Evolutionary conservation across 2,329 filamentous ascomycete genomes (phyloP).

Genomic region (Cladosporium sp.): DNA sequence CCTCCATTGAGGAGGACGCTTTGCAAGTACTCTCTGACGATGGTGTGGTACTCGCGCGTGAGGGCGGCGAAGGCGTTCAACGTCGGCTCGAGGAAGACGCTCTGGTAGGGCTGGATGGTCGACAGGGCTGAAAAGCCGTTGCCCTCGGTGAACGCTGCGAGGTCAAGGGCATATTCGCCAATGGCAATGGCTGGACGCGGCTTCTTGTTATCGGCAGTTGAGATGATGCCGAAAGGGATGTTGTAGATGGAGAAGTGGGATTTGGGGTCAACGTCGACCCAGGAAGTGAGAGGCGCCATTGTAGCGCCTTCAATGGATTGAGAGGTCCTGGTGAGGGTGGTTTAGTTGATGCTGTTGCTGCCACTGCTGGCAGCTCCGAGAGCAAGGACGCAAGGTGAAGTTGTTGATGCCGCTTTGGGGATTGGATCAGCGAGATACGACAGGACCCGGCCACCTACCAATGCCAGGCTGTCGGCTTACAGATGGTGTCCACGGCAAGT

Average conservation of each 20-base stretch:
- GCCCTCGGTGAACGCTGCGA: slow-evolving; percentile 56
- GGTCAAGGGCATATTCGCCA: slow-evolving; percentile 66
- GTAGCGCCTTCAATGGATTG: slow-evolving; percentile 8
- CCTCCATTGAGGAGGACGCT: slow-evolving; percentile 60
- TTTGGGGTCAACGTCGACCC: slow-evolving; percentile 55
- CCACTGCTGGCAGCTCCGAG: slow-evolving; percentile 1
- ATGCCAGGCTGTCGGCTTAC: slow-evolving; percentile 6
- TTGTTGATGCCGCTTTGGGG: neutral
- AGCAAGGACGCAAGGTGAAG: neutral
- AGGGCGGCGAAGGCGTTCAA: slow-evolving; percentile 71
- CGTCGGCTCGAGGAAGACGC: slow-evolving; percentile 60
- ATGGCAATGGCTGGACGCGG: slow-evolving; percentile 68
- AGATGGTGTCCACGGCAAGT: neutral
- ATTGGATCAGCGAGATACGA: neutral
- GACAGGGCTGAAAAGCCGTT: slow-evolving; percentile 59
- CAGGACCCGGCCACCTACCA: neutral
- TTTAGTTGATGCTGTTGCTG: neutral
- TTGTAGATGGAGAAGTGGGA: slow-evolving; percentile 73
- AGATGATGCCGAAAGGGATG: slow-evolving; percentile 80
- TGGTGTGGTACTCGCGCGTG: slow-evolving; percentile 63
- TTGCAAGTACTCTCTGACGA: slow-evolving; percentile 66
- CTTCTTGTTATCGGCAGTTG: slow-evolving; percentile 51
- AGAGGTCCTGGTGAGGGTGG: neutral
- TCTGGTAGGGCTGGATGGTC: slow-evolving; percentile 52
- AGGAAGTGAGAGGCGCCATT: slow-evolving; percentile 43